Percentiles rank a stretch among this genome's conserved stretches.
Conservation (phyloP, 2,329 filamentous ascomycete species). For the Lizonia empirigonia region DNA sequence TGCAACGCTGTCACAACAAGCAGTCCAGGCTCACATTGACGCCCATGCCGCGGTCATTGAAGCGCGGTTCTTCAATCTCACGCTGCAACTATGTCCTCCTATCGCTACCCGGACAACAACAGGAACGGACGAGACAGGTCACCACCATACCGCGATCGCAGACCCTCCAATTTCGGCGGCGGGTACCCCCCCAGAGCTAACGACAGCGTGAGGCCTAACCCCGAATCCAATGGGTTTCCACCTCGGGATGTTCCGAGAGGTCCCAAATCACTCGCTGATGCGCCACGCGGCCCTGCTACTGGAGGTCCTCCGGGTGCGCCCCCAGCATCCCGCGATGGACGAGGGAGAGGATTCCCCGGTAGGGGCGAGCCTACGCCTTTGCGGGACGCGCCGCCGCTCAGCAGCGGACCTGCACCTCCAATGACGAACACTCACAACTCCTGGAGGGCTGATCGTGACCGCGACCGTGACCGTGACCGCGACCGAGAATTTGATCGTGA, state of each 20-base stretch:
- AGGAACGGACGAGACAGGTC: constrained; percentile 52
- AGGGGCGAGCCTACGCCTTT: constrained; percentile 66
- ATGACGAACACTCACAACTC: constrained; percentile 54
- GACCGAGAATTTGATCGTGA: constrained; percentile 62
- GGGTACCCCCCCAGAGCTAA: constrained; percentile 58
- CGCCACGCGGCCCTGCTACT: constrained; percentile 49
- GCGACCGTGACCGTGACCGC: constrained; percentile 54
- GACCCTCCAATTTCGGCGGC: constrained; percentile 66
- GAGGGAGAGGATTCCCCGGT: constrained; percentile 65
- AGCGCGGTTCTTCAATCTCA: not conserved
- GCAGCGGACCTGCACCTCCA: constrained; percentile 28
- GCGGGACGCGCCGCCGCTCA: constrained; percentile 61
- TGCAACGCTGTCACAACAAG: not conserved
- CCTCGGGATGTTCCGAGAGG: constrained; percentile 74
- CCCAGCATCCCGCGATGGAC: constrained; percentile 58
- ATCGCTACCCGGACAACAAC: constrained; percentile 44
- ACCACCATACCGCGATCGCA: constrained; percentile 65
- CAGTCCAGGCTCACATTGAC: not conserved
- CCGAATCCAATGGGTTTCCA: constrained; percentile 37
- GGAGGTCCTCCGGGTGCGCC: constrained; percentile 39
- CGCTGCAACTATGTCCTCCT: constrained; percentile 40
- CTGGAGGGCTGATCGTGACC: constrained; percentile 58
- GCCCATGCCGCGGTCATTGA: constrained; percentile 9
- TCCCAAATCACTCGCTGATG: constrained; percentile 78
- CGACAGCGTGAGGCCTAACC: constrained; percentile 37